These are phyloP conservation scores for Chrysopogon serrulatus DNA, from an alignment of 176 grass and related monocot species.

Conservation along the genomic window DNA sequence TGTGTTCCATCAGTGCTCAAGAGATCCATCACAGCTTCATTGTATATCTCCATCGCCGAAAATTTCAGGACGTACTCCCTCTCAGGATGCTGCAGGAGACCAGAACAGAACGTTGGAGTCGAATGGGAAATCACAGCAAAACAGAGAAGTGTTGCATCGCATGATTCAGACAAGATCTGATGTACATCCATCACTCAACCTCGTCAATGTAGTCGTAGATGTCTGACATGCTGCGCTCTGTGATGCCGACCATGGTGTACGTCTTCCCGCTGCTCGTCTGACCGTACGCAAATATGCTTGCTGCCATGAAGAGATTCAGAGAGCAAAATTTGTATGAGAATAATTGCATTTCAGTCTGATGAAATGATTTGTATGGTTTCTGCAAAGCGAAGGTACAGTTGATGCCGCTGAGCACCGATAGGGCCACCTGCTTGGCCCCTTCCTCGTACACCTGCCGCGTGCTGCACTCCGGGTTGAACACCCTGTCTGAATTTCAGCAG, in stretches of 20 bases:
- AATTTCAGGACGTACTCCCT: slow-evolving; percentile 79
- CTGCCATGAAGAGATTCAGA: slow-evolving; percentile 22
- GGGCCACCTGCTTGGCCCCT: slow-evolving; percentile 74
- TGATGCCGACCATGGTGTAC: slow-evolving; percentile 92
- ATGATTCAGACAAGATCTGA: neutral
- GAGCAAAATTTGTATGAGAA: neutral
- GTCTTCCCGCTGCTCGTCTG: slow-evolving; percentile 98
- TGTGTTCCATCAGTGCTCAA: slow-evolving; percentile 50
- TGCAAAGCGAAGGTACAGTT: slow-evolving; percentile 45
- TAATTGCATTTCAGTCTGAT: too few relatives aligned
- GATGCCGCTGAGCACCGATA: slow-evolving; percentile 81
- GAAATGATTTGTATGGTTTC: neutral
- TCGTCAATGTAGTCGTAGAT: slow-evolving; percentile 78
- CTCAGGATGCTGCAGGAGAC: slow-evolving; percentile 57
- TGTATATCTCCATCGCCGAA: slow-evolving; percentile 96
- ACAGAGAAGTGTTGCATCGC: too few relatives aligned
- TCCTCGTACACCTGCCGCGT: slow-evolving; percentile 84
- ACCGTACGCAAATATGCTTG: slow-evolving; percentile 91
- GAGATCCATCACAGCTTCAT: slow-evolving; percentile 87
- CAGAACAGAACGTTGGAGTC: neutral
- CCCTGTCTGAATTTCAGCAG: slow-evolving; percentile 67
- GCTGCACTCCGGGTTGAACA: slow-evolving; percentile 56
- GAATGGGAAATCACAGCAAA: neutral
- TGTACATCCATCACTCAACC: slow-evolving; percentile 15
- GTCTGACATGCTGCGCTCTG: slow-evolving; percentile 64